Percentiles rank a stretch among this genome's conserved stretches.
Conservation (phyloP, 768 basidiomycete genomes). For the Hypholoma sublateritium region DNA sequence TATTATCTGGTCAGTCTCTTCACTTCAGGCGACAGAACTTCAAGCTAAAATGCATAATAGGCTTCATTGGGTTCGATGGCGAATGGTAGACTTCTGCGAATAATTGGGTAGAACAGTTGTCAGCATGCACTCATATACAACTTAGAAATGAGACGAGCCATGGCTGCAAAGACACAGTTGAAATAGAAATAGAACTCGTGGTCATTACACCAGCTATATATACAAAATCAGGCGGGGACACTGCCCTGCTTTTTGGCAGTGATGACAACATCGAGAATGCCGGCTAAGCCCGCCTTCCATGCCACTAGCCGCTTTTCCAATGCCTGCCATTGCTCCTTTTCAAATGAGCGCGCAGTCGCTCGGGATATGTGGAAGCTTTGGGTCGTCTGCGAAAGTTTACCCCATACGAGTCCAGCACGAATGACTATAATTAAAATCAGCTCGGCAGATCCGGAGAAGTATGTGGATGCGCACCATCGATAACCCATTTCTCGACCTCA, state of each 20-base stretch:
- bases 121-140: background rate
- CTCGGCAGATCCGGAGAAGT: background rate
- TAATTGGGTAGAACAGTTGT: background rate
- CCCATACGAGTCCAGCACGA: conserved; percentile 74
- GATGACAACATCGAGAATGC: conserved; percentile 70
- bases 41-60: conserved; percentile 30
- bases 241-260: conserved; percentile 50
- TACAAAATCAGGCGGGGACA: conserved; percentile 22
- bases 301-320: conserved; percentile 72
- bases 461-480: conserved; percentile 59
- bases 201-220: conserved; percentile 10
- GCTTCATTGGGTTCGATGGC: conserved; percentile 84
- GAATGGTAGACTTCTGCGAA: conserved; percentile 58
- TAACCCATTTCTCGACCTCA: conserved; percentile 84
- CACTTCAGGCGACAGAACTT: background rate
- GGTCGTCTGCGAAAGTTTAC: conserved; percentile 80
- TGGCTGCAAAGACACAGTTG: background rate
- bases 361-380: conserved; percentile 73
- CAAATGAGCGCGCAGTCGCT: conserved; percentile 75
- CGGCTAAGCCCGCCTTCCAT: conserved; percentile 73
- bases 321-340: conserved; percentile 75
- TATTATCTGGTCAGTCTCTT: conserved; percentile 62
- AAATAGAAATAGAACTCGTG: background rate
- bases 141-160: background rate
- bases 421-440: conserved; percentile 52